Conservation (phyloP, 2,329 filamentous ascomycete genomes). For the Penicillium sp. region DNA sequence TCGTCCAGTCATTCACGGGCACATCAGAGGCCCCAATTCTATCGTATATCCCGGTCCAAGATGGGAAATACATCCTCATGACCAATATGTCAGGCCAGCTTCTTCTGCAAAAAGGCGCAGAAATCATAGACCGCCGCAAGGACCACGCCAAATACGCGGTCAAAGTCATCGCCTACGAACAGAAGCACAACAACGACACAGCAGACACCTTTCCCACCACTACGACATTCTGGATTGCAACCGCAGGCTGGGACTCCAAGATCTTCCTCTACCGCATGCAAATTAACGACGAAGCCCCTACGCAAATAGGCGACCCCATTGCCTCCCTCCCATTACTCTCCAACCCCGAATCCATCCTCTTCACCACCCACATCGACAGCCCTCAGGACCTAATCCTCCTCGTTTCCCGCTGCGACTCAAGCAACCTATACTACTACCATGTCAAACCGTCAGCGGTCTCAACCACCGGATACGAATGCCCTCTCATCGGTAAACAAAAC, state of each 20-base stretch:
- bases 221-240: slow-evolving; percentile 45
- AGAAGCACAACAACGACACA: no score
- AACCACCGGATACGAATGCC: background rate
- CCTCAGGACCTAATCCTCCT: slow-evolving; percentile 43
- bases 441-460: slow-evolving; percentile 13
- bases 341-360: slow-evolving; percentile 51
- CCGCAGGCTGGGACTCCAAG: slow-evolving; percentile 53
- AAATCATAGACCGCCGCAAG: slow-evolving; percentile 41
- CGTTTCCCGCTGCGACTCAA: slow-evolving; percentile 50
- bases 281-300: no score
- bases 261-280: no score
- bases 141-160: slow-evolving; percentile 55
- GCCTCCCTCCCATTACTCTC: no score
- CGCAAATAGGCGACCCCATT: no score
- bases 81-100: slow-evolving; percentile 54
- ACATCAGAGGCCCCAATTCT: slow-evolving; percentile 43
- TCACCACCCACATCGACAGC: slow-evolving; percentile 45
- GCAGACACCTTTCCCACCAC: no score
- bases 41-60: slow-evolving; percentile 39
- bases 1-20: slow-evolving; percentile 20
- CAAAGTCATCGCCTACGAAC: slow-evolving; percentile 39
- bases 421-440: slow-evolving; percentile 50
- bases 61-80: slow-evolving; percentile 41
- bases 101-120: slow-evolving; percentile 40
- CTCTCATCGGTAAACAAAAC: slow-evolving; percentile 49